A percentile compares a stretch with the other conserved stretches of the same genome.
Evolutionary conservation across 768 basidiomycete species (phyloP).

Genomic region (Hygrocybe coccinea): DNA sequence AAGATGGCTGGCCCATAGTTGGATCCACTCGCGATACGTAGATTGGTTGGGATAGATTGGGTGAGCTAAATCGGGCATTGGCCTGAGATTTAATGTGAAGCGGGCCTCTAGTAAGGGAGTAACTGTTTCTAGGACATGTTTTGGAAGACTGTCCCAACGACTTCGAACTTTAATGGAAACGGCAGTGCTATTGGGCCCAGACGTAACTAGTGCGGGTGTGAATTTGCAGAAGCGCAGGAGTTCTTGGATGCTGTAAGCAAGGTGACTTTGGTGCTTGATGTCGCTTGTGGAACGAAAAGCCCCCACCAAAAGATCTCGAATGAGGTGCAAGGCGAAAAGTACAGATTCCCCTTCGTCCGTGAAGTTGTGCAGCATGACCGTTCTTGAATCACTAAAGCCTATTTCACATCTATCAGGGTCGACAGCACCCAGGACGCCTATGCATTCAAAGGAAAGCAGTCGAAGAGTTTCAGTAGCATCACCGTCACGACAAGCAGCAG

Average conservation of each 20-base stretch:
- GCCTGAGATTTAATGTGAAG: conserved; percentile 49
- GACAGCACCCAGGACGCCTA: conserved; percentile 87
- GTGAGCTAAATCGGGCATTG: conserved; percentile 40
- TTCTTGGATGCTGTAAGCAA: conserved; percentile 91
- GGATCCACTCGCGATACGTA: conserved; percentile 96
- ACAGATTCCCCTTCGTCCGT: conserved; percentile 70
- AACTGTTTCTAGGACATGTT: conserved; percentile 80
- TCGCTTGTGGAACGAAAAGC: conserved; percentile 93
- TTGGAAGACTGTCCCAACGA: conserved; percentile 76
- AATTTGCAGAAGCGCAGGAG: conserved; percentile 84
- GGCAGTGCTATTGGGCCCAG: conserved; percentile 40
- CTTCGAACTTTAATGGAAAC: conserved; percentile 62
- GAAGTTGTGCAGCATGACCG: conserved; percentile 79
- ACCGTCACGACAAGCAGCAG: conserved; percentile 70
- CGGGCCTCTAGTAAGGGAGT: conserved; percentile 75
- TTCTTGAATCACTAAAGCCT: conserved; percentile 48
- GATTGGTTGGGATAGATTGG: conserved; percentile 75
- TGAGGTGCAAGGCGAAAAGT: conserved; percentile 79
- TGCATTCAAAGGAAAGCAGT: conserved; percentile 77
- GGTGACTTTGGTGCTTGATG: conserved; percentile 81
- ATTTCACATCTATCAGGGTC: conserved; percentile 92
- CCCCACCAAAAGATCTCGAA: conserved; percentile 78
- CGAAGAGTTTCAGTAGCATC: conserved; percentile 67
- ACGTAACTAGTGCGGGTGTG: conserved; percentile 62
- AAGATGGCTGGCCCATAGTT: conserved; percentile 79